Evolutionary conservation across 2,329 filamentous ascomycete species (phyloP), one percentile per base, ranked within the genome.

Genomic region (Colletotrichum zoysiae): DNA sequence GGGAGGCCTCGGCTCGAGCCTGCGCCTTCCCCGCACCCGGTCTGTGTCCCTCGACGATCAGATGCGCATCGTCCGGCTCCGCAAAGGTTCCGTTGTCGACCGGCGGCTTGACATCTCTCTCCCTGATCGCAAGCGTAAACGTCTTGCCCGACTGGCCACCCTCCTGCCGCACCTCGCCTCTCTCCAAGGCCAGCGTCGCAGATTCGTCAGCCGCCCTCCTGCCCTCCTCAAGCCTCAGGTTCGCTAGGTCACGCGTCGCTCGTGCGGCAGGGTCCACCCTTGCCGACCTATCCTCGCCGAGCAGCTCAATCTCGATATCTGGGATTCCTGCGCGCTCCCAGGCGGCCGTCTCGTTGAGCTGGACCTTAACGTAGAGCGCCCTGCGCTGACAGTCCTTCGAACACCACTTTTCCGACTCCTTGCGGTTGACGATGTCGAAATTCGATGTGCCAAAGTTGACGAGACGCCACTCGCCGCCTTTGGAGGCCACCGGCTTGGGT

Each of bases 321-420:
- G 83, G 83, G 40, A 87, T 86, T 4, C 88, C 90, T 6, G 88
- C 88, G 64, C 95, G 87, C 81, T 96, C 90, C 94, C 95, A 97
- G 0, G 93, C 93, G 0, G 95, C 94, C 74, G 92, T 91, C 78
- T 96, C 93, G 75, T 89, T 92, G 50, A 98, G 88, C 85, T 99
- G 96, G 33, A 97, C 93, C 78, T 95, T 93, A 76, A 98, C 87
- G 81, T 95, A 97, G 75, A 97, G 85, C 2, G 93, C 95, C 60
- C 93, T 88, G 74, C 90, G 89, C 2, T 93, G 93, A 82, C 96
- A 99, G 50, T 86, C 86, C 66, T 91, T 86, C 0, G 91, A 93
- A 81, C 96, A 99, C 94, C 95, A 99, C 81, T 91, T 92, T 82
- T 96, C 93, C 20, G 95, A 81, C 77, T 94, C 90, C 75, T 90